Base-by-base conservation (phyloP, 148 eudicot species). In the Dysphania ambrosioides region DNA sequence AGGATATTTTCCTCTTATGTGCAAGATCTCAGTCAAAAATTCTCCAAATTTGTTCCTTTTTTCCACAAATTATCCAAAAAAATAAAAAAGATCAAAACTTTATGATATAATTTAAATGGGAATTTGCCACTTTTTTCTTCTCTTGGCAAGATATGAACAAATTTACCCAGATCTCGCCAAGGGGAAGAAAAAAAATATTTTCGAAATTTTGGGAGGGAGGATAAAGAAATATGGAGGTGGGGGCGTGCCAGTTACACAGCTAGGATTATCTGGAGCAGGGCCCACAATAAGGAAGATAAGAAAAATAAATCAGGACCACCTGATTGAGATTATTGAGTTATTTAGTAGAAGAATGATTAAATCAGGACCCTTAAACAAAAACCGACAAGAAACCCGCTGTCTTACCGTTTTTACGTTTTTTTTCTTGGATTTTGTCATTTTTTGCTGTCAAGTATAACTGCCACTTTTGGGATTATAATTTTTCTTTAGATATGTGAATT, bases 201-300 rank as follows among this genome's bases (percentile, higher is more conserved):
- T n/a, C n/a, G n/a, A n/a, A n/a, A n/a, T n/a, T n/a, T n/a, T n/a
- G n/a, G n/a, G n/a, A n/a, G n/a, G n/a, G n/a, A n/a, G 23, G 51
- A 76, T 29, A 30, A 31, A 68, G 72, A 71, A 51, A 71, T 71
- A 71, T 53, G 73, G 31, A 71, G 41, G 29, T 29, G 8, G 32
- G 57, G 30, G 60, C n/a, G 18, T 57, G 47, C 24, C 36, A 56
- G 58, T 69, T 74, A 79, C n/a, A n/a, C 76, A 79, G 77, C 59
- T 67, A 79, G 79, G 85, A 73, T 79, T 82, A 82, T 79, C 79
- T 82, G 82, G 61, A 72, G 72, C 1, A 10, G 82, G 79, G 4
- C 76, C 81, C 76, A 49, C 67, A 26, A 23, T 5, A 58, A 77
- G 24, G 31, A 56, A 72, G 66, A 23, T 71, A 3, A 19, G 12